A percentile compares a stretch with the other conserved stretches of the same genome.
These are phyloP conservation scores for Diaporthe caulivora DNA, from an alignment of 2,329 filamentous ascomycete genomes.

Conservation along the genomic window DNA sequence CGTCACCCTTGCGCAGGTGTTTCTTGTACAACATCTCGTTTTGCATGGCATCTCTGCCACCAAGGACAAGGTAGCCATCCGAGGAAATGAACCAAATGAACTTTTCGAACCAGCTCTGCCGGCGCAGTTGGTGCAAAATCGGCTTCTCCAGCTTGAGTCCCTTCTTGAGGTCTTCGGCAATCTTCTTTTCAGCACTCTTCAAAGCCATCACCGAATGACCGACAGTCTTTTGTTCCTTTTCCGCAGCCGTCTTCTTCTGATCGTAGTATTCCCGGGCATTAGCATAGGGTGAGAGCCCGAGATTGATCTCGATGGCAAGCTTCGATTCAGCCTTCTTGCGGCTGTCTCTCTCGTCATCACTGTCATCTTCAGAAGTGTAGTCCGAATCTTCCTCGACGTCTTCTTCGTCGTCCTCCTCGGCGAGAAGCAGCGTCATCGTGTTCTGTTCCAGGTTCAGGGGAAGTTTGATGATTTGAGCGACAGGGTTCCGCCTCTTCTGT, in stretches of 20 bases:
- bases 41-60: conserved; percentile 88
- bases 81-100: conserved; percentile 96
- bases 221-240: conserved; percentile 88
- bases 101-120: conserved; percentile 96
- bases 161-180: conserved; percentile 86
- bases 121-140: conserved; percentile 83
- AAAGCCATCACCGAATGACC: conserved; percentile 85
- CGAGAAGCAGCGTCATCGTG: conserved; percentile 82
- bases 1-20: conserved; percentile 88
- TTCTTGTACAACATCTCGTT: conserved; percentile 92
- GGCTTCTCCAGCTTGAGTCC: conserved; percentile 93
- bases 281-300: conserved; percentile 84
- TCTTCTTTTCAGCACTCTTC: conserved; percentile 91
- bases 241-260: conserved; percentile 84
- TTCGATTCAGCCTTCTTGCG: conserved; percentile 61
- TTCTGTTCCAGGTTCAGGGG: conserved; percentile 94
- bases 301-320: conserved; percentile 85
- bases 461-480: conserved; percentile 87
- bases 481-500: conserved; percentile 82
- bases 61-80: conserved; percentile 93
- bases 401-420: conserved; percentile 75
- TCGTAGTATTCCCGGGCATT: conserved; percentile 95
- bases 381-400: conserved; percentile 69
- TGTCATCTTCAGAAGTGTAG: conserved; percentile 70
- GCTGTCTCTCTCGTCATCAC: conserved; percentile 52